phyloP scores from a whole-genome alignment of 2,329 filamentous ascomycete species.

The Trichoderma atrobrunneum region DNA sequence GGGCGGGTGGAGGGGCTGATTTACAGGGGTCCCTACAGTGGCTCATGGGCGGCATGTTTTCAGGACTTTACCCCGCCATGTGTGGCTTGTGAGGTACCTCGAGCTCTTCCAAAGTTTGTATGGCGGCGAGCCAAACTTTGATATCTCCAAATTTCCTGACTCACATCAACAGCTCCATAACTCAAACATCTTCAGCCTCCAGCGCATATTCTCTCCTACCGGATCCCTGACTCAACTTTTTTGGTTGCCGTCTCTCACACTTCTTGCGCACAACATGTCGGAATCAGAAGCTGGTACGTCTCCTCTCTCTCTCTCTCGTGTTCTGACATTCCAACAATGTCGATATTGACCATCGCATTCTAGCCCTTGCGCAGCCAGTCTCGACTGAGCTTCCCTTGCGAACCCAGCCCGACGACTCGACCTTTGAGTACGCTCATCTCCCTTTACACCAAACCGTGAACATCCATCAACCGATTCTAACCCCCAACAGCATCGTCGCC shows the following conservation, averaged over 20 bases:
- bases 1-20: background rate
- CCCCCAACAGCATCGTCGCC: slow-evolving; percentile 51
- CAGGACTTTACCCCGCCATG: background rate
- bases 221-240: background rate
- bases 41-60: background rate
- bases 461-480: background rate
- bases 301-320: too few relatives aligned
- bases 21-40: background rate
- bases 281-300: slow-evolving; percentile 5
- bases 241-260: background rate
- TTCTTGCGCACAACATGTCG: background rate
- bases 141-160: slow-evolving; percentile 5
- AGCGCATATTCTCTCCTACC: background rate
- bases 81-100: background rate
- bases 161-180: background rate
- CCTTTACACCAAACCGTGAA: too few relatives aligned
- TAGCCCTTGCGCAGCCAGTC: slow-evolving; percentile 8
- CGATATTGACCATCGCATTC: background rate
- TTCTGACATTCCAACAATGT: background rate
- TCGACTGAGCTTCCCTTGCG: slow-evolving; percentile 25
- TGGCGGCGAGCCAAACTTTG: background rate
- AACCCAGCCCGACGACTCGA: slow-evolving; percentile 25
- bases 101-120: background rate
- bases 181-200: background rate
- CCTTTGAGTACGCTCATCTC: slow-evolving; percentile 35